Base-by-base conservation (phyloP, 2,329 filamentous ascomycete species). In the Arthroderma sp. region DNA sequence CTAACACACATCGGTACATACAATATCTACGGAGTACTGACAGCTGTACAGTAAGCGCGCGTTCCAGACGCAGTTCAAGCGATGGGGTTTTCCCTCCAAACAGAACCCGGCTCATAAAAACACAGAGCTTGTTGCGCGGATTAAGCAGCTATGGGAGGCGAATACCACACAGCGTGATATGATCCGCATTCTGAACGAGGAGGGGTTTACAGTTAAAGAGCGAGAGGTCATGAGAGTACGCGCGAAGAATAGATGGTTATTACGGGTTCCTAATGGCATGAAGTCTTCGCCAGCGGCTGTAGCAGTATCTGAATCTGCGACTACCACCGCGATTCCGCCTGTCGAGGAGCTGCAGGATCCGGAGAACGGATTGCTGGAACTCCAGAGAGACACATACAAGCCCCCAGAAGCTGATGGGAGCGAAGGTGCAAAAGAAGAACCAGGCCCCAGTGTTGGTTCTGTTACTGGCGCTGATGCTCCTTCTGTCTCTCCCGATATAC, bases 71-170 rank as follows among this genome's bases (percentile, higher is more conserved):
- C 85, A 89, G 63, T 88, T 90, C 71, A 85, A 83, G 66, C 78
- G 82, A 68, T 93, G 88, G 88, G 80, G 82, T 6, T 91, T 93
- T 63, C 87, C 87, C 13, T 81, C 79, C 58, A 88, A 88, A 68
- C 83, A 87, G 63, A 83, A 84, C 59, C 83, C 83, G 0, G 83
- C 84, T 1, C 81, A 89, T 66, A 86, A 86, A 66, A 85, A 89
- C 67, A 75, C 77, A 13, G 75, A 75, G 23, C 79, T 91, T 6
- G 81, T 87, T 41, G 79, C 78, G 17, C 81, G 88, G 31, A 79
- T 91, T 60, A 84, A 83, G 66, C 81, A 91, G 71, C 76, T 93
- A 64, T 93, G 88, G 88, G 84, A 88, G 68, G 77, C 75, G 63
- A 93, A 91, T 66, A 77, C 82, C 13, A 78, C 76, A 17, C 86